These are phyloP conservation scores for Leccinum disarticulatum DNA, from an alignment of 768 basidiomycete species.

Conservation along the genomic window DNA sequence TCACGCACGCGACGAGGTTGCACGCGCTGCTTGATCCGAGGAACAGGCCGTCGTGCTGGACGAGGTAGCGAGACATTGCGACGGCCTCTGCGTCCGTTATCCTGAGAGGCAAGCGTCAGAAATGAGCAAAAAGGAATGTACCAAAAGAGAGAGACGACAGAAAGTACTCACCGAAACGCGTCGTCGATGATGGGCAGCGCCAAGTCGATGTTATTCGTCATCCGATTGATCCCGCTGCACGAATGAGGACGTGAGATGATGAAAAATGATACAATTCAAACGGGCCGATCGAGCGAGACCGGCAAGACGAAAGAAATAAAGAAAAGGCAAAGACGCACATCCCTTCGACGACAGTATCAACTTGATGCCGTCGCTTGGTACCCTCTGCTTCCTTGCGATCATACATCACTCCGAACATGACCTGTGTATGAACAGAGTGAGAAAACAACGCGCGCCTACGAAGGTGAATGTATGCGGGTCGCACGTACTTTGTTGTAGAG, in stretches of 20 bases:
- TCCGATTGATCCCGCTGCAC: slow-evolving; percentile 83
- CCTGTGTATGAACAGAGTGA: slow-evolving; percentile 36
- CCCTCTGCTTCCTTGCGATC: slow-evolving; percentile 92
- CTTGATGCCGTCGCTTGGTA: slow-evolving; percentile 88
- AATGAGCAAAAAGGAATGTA: background rate
- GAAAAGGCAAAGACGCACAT: slow-evolving; percentile 49
- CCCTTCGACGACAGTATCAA: slow-evolving; percentile 95
- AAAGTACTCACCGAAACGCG: slow-evolving; percentile 65
- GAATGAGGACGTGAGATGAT: background rate
- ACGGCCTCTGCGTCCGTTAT: slow-evolving; percentile 94
- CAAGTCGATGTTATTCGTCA: slow-evolving; percentile 87
- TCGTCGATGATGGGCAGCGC: slow-evolving; percentile 86
- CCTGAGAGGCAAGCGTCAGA: slow-evolving; percentile 38
- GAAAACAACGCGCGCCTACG: background rate
- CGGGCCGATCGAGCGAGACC: background rate
- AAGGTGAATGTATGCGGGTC: background rate
- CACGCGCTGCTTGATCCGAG: slow-evolving; percentile 96
- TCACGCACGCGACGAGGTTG: slow-evolving; percentile 90
- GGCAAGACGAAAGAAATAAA: slow-evolving; percentile 7
- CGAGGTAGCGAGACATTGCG: slow-evolving; percentile 92
- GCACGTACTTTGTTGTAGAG: slow-evolving; percentile 81
- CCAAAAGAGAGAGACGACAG: background rate
- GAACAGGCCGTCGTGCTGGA: slow-evolving; percentile 88
- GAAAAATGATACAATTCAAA: background rate
- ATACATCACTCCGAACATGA: slow-evolving; percentile 94